Base-by-base conservation (phyloP, 2,329 filamentous ascomycete species). In the Phyllosticta paracitricarpa region DNA sequence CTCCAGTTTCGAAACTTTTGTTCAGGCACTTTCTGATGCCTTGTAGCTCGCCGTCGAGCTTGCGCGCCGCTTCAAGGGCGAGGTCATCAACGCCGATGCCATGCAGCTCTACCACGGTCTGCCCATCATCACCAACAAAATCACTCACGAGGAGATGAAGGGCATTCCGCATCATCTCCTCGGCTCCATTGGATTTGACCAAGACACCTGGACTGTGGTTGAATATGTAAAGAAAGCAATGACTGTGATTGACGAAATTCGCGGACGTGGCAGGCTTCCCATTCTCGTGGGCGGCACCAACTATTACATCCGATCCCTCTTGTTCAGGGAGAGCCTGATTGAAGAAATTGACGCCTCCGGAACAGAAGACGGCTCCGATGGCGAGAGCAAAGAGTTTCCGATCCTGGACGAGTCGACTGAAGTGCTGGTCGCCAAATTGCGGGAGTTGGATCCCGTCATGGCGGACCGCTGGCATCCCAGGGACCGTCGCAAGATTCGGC, bases 51-150 rank as follows among this genome's bases (percentile, higher is more conserved):
- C 94, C 8, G 88, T 99, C 51, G 90, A 96, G 65, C 77, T 99
- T 58, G 94, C 95, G 0, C 81, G 81, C 52, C 84, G 82, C 24
- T 92, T 91, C 75, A 87, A 94, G 73, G 94, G 95, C 70, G 94
- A 99, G 74, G 84, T 99, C 58, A 91, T 99, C 76, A 99, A 99
- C 71, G 90, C 90, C 55, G 94, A 99, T 79, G 94, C 94, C 51
- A 96, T 99, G 91, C 94, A 99, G 73, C 86, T 99, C 76, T 99
- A 99, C 73, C 82, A 84, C 59, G 94, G 94, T 2, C 78, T 99
- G 53, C 91, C 94, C 4, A 87, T 97, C 65, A 93, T 97, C 67
- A 99, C 94, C 26, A 99, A 99, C 74, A 96, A 97, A 72, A 89
- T 97, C 62, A 84, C 89, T 0, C 58, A 71, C 0, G 81, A 85